These are phyloP conservation scores for Heterobasidion occidentale DNA, from an alignment of 1,284 basidiomycete species.

Conservation along the genomic window DNA sequence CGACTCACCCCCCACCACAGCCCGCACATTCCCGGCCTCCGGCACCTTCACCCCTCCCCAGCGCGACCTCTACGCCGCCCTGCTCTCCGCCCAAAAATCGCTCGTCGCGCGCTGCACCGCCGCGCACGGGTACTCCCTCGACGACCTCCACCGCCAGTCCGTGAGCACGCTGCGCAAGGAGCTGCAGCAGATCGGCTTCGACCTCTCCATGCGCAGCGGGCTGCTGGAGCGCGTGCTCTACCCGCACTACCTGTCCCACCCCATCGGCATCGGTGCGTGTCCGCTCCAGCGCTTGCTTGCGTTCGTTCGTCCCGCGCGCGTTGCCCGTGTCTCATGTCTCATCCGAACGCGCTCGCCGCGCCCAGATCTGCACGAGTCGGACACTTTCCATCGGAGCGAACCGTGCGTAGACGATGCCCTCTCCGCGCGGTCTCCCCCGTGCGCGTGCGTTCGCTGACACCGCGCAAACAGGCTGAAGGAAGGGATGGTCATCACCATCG, in stretches of 20 bases:
- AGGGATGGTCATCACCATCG: slow-evolving; percentile 87
- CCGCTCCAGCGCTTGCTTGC: not conserved
- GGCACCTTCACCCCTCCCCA: slow-evolving; percentile 80
- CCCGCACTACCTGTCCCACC: slow-evolving; percentile 84
- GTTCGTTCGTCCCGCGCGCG: slow-evolving; percentile 2
- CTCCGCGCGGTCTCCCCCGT: no score
- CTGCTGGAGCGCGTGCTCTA: slow-evolving; percentile 76
- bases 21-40: slow-evolving; percentile 84
- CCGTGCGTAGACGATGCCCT: slow-evolving; percentile 21
- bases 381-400: slow-evolving; percentile 36
- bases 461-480: slow-evolving; percentile 40
- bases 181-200: slow-evolving; percentile 79
- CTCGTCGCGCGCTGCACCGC: slow-evolving; percentile 61
- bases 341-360: not conserved
- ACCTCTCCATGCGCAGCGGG: slow-evolving; percentile 37
- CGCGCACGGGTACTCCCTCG: slow-evolving; percentile 45
- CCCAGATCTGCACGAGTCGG: slow-evolving; percentile 76
- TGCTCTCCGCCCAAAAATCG: slow-evolving; percentile 70
- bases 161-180: slow-evolving; percentile 68
- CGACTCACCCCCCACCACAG: slow-evolving; percentile 24
- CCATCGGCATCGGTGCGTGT: slow-evolving; percentile 70
- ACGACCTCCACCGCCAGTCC: slow-evolving; percentile 76
- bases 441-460: not conserved
- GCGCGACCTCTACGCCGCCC: slow-evolving; percentile 80
- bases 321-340: slow-evolving; percentile 1